Base-by-base conservation (phyloP, 345 rosid genomes). In the Tarenaya hassleriana region DNA sequence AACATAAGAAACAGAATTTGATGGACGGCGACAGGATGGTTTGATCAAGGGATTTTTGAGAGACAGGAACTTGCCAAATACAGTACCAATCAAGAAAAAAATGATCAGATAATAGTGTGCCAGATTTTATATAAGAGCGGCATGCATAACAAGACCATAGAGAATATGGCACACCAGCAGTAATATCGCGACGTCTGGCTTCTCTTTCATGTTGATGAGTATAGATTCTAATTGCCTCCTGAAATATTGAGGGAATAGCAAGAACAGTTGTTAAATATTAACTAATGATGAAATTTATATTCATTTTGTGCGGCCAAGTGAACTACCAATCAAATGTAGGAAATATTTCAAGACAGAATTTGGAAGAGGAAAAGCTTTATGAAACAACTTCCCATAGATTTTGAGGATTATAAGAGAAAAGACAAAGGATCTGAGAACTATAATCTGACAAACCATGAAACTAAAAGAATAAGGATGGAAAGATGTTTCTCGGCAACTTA, bases 141-240 rank as follows among this genome's bases (percentile, higher is more conserved):
- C 42, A 56, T 64, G 58, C 35, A 44, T 21, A 58, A 9, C 16
- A n/a, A n/a, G 39, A 52, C 47, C 41, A 53, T 16, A 52, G 54
- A 61, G 45, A 55, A 70, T 15, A 52, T 62, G 60, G 59, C 80
- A 64, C 72, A 92, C 98, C 97, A 81, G 56, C 61, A 88, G 75
- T 55, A 92, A 60, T 47, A 72, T 78, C 44, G 86, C 94, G 15
- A 92, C 98, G 66, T 79, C 98, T 18, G 98, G 95, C 76, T 85
- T 92, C 76, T 88, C 98, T 67, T 83, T 81, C 74, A 88, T 58
- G 71, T 76, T 81, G 35, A 75, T 75, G 35, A 92, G 87, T 68
- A 92, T 92, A 52, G 67, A 88, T 54, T 88, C 98, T 17, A 92
- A 67, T 62, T 92, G 98, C 69, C 83, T 88, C 79, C 95, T 92